phyloP scores from a whole-genome alignment of 805 yeast genomes.

The Clavispora carvajalis region DNA sequence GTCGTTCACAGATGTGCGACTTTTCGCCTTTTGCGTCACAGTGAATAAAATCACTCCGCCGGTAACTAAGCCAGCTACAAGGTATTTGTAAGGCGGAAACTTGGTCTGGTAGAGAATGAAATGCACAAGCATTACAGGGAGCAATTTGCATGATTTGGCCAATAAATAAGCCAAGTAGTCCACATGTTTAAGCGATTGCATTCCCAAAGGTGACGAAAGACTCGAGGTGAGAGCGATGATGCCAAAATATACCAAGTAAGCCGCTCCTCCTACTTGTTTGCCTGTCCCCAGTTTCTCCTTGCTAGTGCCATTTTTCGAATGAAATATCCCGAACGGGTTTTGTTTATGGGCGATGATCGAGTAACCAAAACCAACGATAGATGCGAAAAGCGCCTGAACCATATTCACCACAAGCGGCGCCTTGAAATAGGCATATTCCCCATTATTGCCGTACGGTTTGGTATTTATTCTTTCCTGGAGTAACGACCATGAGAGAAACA shows the following conservation, averaged over 20 bases:
- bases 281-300: background rate
- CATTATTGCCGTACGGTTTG: constrained; percentile 58
- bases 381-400: constrained; percentile 70
- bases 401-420: constrained; percentile 77
- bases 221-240: constrained; percentile 71
- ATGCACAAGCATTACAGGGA: constrained; percentile 92
- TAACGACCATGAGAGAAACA: constrained; percentile 88
- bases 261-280: background rate
- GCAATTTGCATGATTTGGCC: constrained; percentile 88
- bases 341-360: constrained; percentile 31
- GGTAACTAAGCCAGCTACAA: constrained; percentile 76
- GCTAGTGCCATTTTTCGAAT: background rate
- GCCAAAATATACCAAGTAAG: constrained; percentile 32
- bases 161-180: constrained; percentile 80
- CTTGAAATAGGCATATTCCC: constrained; percentile 45
- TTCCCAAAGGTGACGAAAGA: constrained; percentile 77
- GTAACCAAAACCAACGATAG: constrained; percentile 60
- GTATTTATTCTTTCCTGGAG: constrained; percentile 85
- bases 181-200: constrained; percentile 71
- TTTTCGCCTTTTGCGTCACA: constrained; percentile 35
- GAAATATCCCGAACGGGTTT: constrained; percentile 10
- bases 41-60: constrained; percentile 81
- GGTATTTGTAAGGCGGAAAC: constrained; percentile 72
- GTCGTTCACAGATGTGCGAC: constrained; percentile 27
- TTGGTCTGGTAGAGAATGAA: constrained; percentile 58